These are phyloP conservation scores for Aciculoconidium aculeatum DNA, from an alignment of 805 yeast species.

Conservation along the genomic window DNA sequence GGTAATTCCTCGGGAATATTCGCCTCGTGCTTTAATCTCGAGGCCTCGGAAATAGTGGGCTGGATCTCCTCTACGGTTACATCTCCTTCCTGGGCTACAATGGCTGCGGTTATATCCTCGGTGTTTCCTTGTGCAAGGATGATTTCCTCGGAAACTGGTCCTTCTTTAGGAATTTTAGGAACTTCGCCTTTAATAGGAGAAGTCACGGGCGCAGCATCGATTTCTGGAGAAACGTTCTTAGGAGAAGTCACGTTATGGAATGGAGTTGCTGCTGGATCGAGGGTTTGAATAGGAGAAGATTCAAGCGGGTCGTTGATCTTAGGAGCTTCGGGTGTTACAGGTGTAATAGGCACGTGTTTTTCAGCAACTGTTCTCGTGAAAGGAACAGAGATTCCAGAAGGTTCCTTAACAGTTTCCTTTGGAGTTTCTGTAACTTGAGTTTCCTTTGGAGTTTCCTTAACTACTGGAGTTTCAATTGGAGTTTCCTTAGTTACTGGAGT, in stretches of 20 bases:
- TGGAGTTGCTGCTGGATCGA: too few species aligned
- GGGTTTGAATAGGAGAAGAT: constrained; percentile 3
- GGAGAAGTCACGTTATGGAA: too few species aligned
- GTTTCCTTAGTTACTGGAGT: too few species aligned
- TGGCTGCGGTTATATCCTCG: constrained; percentile 27
- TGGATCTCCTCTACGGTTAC: constrained; percentile 37
- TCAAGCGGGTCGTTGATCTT: too few species aligned
- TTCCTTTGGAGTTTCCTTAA: constrained; percentile 6
- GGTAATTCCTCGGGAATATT: constrained; percentile 4
- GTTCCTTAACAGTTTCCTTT: constrained; percentile 7
- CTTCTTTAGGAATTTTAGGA: constrained; percentile 4
- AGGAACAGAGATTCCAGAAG: constrained; percentile 4
- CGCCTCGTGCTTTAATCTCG: constrained; percentile 31
- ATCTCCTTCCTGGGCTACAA: constrained; percentile 29
- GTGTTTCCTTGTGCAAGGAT: constrained; percentile 34
- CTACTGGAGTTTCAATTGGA: too few species aligned
- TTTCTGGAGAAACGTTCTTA: constrained; percentile 12
- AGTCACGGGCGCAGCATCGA: constrained; percentile 9
- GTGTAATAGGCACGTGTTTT: too few species aligned
- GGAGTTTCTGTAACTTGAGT: constrained; percentile 7
- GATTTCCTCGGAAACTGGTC: constrained; percentile 24
- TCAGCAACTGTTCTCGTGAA: too few species aligned
- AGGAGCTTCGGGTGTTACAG: too few species aligned
- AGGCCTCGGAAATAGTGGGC: constrained; percentile 36
- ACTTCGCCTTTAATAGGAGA: constrained; percentile 5